Conservation (phyloP, 192 early-diverging fungal genomes). For the Podila horticola region DNA sequence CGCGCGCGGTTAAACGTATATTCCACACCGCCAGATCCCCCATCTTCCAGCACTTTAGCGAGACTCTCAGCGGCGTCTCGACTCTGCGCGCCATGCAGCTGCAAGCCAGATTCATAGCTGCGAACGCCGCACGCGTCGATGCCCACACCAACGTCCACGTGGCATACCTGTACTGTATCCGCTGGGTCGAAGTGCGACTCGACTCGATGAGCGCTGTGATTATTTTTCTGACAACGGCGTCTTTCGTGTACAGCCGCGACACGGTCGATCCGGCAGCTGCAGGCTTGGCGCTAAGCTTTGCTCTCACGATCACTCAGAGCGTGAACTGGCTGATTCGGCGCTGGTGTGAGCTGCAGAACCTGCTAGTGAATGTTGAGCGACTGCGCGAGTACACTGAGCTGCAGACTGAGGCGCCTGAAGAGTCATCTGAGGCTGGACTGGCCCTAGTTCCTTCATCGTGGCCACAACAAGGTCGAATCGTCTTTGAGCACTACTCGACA, state of each 20-base stretch:
- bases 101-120: conserved; percentile 65
- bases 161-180: conserved; percentile 62
- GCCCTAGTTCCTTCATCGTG: conserved; percentile 63
- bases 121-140: conserved; percentile 37
- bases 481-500: conserved; percentile 78
- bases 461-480: conserved; percentile 80
- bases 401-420: conserved; percentile 82
- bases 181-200: conserved; percentile 79
- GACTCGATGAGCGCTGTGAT: conserved; percentile 83
- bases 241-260: conserved; percentile 68
- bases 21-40: conserved; percentile 72
- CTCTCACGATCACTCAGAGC: conserved; percentile 79
- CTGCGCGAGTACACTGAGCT: conserved; percentile 84
- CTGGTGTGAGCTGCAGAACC: conserved; percentile 86
- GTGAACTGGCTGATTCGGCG: conserved; percentile 86
- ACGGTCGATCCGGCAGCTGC: conserved; percentile 67
- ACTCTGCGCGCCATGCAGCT: conserved; percentile 86
- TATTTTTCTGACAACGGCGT: conserved; percentile 71
- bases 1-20: conserved; percentile 87
- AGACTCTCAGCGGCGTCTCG: conserved; percentile 78
- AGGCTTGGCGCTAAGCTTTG: conserved; percentile 63
- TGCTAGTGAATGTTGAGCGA: conserved; percentile 86
- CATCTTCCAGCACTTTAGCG: conserved; percentile 82
- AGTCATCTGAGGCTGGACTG: conserved; percentile 59
- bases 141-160: conserved; percentile 17